These are phyloP conservation scores for Phytophthora sansomeana DNA, from an alignment of 352 stramenopile genomes.

Conservation along the genomic window DNA sequence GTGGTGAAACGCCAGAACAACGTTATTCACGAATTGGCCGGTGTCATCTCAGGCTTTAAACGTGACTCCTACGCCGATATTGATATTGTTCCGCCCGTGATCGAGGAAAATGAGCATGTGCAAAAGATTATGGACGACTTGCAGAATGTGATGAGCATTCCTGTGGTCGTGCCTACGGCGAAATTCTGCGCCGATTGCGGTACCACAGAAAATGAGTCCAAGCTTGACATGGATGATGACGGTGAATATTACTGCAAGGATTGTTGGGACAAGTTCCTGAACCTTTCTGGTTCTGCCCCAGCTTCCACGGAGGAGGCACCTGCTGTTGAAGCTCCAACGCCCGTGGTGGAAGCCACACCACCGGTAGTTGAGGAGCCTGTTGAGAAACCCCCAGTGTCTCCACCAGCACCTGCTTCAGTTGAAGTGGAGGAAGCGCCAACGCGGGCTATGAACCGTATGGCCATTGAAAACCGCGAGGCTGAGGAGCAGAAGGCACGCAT, in stretches of 20 bases:
- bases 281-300: slow-evolving; percentile 43
- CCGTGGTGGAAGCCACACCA: slow-evolving; percentile 28
- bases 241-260: slow-evolving; percentile 90
- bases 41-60: slow-evolving; percentile 77
- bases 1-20: slow-evolving; percentile 86
- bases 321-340: not conserved
- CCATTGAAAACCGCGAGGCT: slow-evolving; percentile 60
- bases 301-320: slow-evolving; percentile 2
- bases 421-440: slow-evolving; percentile 34
- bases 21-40: slow-evolving; percentile 77
- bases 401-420: slow-evolving; percentile 25
- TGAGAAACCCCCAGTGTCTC: slow-evolving; percentile 15
- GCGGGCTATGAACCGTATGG: slow-evolving; percentile 43
- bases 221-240: slow-evolving; percentile 84
- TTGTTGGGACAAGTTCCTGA: slow-evolving; percentile 89
- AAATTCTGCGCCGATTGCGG: slow-evolving; percentile 88
- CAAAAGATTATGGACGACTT: slow-evolving; percentile 81
- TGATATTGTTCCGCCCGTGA: slow-evolving; percentile 63
- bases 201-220: slow-evolving; percentile 76
- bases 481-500: slow-evolving; percentile 81
- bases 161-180: slow-evolving; percentile 71
- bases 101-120: slow-evolving; percentile 73
- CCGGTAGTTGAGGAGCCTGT: slow-evolving; percentile 11
- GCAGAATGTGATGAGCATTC: slow-evolving; percentile 83
- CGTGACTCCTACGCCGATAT: slow-evolving; percentile 80